Base-by-base conservation (phyloP, 192 early-diverging fungal genomes). In the Paraglomus brasilianum region DNA sequence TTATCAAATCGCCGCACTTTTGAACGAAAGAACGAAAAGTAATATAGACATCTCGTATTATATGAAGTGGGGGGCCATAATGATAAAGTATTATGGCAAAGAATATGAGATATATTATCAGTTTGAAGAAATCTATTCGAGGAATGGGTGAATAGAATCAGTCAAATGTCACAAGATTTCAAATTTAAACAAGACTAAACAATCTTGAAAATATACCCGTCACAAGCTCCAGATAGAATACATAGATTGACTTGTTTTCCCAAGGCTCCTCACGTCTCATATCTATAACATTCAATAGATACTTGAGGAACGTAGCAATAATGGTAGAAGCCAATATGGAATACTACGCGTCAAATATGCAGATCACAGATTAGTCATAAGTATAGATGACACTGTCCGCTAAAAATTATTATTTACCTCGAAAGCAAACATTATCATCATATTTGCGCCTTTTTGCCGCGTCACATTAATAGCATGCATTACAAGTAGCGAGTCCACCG, bases 341-440 rank as follows among this genome's bases (percentile, higher is more conserved):
- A 68, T 95, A 98, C 92, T 93, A 57, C n/a, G 24, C 24, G n/a
- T 15, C n/a, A n/a, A 36, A 50, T 6, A 39, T 44, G 1, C 40
- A 8, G 10, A 21, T 22, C 19, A 6, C 24, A 46, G 24, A 50
- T 39, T 36, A 36, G 19, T 22, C 14, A 15, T n/a, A 45, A 19
- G 8, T 64, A 45, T 2, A 6, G 10, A 64, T 13, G 17, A 36
- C 10, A 62, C 3, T 30, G 30, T 15, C 14, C 19, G 19, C 19
- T 17, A 51, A 51, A 17, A 66, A 40, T 15, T 40, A 13, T 50
- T 36, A 48, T 62, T 61, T 75, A 92, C 92, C 83, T 98, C 96
- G 77, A 99, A 99, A 14, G 93, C 96, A 88, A 99, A 99, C 70
- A 97, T 92, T 52, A 97, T 92, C 88, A 99, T 93, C 93, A 96